Percentiles rank a stretch among this genome's conserved stretches.
Conservation (phyloP, 306 rosid genomes). For the Vigna trinervia region DNA sequence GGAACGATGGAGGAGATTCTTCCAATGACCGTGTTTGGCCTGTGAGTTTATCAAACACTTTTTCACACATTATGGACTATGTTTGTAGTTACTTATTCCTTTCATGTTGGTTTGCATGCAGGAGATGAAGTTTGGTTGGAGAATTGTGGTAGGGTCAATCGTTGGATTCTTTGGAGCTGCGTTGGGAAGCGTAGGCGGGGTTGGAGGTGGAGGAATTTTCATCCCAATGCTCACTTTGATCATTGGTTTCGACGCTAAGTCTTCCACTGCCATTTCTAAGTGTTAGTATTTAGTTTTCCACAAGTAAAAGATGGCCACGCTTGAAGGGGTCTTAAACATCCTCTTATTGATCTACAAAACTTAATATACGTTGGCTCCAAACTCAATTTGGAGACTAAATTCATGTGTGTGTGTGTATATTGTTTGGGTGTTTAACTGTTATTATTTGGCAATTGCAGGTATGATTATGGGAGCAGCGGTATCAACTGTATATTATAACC, state of each 20-base stretch:
- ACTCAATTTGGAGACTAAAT: no score
- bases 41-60: conserved; percentile 52
- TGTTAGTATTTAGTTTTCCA: conserved; percentile 56
- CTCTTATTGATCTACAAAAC: conserved; percentile 9
- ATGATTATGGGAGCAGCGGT: conserved; percentile 91
- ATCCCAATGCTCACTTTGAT: conserved; percentile 87
- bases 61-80: background rate
- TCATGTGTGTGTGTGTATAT: background rate
- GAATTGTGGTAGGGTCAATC: conserved; percentile 66
- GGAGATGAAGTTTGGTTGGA: conserved; percentile 89
- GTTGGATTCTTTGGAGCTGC: conserved; percentile 92
- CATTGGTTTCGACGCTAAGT: conserved; percentile 85
- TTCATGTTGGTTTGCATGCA: conserved; percentile 46
- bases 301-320: background rate
- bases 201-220: conserved; percentile 91
- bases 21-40: conserved; percentile 82
- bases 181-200: conserved; percentile 89
- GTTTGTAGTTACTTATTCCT: background rate
- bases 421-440: background rate
- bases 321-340: background rate
- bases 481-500: conserved; percentile 75
- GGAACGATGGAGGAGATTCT: conserved; percentile 60
- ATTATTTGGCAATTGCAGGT: conserved; percentile 52
- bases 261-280: conserved; percentile 87
- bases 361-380: no score